Conservation (phyloP, 805 yeast genomes). For the Pichia ethanolica region DNA sequence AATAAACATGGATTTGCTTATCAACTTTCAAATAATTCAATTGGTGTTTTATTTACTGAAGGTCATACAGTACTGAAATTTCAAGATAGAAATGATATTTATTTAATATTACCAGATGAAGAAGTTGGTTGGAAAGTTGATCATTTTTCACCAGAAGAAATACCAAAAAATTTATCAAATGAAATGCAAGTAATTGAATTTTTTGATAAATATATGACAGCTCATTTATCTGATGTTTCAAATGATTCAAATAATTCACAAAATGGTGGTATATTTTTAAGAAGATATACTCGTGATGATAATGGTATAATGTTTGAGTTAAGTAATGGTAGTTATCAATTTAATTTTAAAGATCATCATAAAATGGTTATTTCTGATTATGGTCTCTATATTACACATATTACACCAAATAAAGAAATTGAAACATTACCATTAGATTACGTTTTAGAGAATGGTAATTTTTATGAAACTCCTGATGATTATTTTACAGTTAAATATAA, state of each 20-base stretch:
- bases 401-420: conserved; percentile 68
- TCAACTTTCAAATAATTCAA: conserved; percentile 81
- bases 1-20: conserved; percentile 94
- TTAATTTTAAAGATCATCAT: conserved; percentile 92
- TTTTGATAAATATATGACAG: conserved; percentile 87
- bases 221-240: conserved; percentile 76
- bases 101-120: conserved; percentile 49
- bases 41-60: conserved; percentile 85
- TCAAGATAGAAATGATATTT: conserved; percentile 54
- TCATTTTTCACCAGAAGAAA: conserved; percentile 34
- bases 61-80: conserved; percentile 73
- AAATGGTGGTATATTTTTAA: conserved; percentile 46
- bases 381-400: conserved; percentile 72
- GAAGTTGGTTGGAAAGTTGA: conserved; percentile 48
- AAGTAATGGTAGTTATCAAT: conserved; percentile 88
- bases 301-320: conserved; percentile 86
- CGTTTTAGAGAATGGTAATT: conserved; percentile 38
- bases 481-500: conserved; percentile 42
- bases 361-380: conserved; percentile 72
- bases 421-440: conserved; percentile 54
- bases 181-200: conserved; percentile 82
- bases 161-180: conserved; percentile 48
- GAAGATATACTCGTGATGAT: conserved; percentile 74
- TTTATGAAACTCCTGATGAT: conserved; percentile 36
- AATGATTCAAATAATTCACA: conserved; percentile 40